Evolutionary conservation across 257 asterid genomes (phyloP).

Genomic region (Solanum boliviense): DNA sequence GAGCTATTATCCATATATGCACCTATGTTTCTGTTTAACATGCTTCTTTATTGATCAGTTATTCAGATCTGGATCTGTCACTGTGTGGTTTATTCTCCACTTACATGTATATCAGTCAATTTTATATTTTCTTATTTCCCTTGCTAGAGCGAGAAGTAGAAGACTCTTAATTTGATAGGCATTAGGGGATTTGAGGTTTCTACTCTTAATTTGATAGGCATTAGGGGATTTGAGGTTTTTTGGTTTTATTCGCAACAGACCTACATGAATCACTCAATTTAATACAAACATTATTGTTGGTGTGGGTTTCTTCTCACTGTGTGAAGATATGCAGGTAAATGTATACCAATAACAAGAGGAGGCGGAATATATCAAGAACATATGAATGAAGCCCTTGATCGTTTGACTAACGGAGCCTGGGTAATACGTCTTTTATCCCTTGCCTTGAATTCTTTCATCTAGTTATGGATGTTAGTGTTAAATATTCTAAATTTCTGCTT

Average conservation of each 20-base stretch:
- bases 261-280: neutral
- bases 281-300: neutral
- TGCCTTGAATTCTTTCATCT: neutral
- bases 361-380: constrained; percentile 94
- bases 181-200: neutral
- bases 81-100: neutral
- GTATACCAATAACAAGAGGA: constrained; percentile 92
- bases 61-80: neutral
- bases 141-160: neutral
- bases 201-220: neutral
- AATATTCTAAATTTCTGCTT: neutral
- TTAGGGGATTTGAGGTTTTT: neutral
- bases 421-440: constrained; percentile 23
- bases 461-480: neutral
- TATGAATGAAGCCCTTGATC: constrained; percentile 93
- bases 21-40: neutral
- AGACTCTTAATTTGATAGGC: neutral
- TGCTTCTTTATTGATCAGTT: neutral
- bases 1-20: neutral
- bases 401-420: constrained; percentile 83
- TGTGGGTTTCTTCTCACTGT: constrained; percentile 1
- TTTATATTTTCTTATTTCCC: neutral
- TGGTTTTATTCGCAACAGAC: neutral
- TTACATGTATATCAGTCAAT: neutral
- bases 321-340: constrained; percentile 58